Evolutionary conservation across 345 rosid species (phyloP).

Genomic region (Melaleuca alternifolia): DNA sequence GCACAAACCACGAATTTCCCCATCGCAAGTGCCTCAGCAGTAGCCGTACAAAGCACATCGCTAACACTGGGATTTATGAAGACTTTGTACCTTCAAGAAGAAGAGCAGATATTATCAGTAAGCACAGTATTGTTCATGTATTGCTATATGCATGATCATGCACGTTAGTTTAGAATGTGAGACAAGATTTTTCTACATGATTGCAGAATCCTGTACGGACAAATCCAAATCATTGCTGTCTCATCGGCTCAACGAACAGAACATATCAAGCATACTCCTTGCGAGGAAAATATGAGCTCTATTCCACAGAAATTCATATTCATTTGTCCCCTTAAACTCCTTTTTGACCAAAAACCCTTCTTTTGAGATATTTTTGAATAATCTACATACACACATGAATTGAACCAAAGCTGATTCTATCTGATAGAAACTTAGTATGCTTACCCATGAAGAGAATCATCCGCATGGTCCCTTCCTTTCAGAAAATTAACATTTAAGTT

Average conservation of each 20-base stretch:
- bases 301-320: background rate
- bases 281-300: background rate
- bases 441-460: constrained; percentile 89
- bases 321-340: background rate
- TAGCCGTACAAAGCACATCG: constrained; percentile 97
- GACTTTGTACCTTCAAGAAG: constrained; percentile 81
- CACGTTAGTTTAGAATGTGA: background rate
- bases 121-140: background rate
- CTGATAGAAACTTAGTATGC: background rate
- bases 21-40: constrained; percentile 99
- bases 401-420: background rate
- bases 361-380: background rate
- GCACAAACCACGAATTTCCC: constrained; percentile 96
- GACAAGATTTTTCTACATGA: background rate
- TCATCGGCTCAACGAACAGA: background rate
- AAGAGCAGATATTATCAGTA: background rate
- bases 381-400: background rate
- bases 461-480: constrained; percentile 92
- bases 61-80: constrained; percentile 95
- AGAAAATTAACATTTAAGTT: constrained; percentile 74
- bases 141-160: background rate
- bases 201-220: background rate
- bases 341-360: background rate
- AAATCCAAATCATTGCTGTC: background rate
- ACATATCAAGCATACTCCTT: background rate